Conservation (phyloP, 768 basidiomycete species). For the Lactifluus volemus region DNA sequence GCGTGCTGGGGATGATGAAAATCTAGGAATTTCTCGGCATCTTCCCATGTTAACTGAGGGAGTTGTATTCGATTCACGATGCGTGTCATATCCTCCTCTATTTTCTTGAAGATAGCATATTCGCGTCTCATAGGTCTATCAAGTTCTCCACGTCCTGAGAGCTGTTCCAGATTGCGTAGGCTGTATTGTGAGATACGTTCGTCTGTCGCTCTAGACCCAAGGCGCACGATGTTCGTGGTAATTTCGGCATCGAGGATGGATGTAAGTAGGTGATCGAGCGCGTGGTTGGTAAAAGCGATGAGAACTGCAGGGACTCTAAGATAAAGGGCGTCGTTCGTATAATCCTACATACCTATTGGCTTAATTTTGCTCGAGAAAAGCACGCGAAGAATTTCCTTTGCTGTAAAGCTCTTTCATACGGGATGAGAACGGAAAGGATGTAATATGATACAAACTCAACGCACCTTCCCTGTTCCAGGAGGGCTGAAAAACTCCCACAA, state of each 20-base stretch:
- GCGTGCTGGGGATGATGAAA: conserved; percentile 42
- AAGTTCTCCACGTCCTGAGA: conserved; percentile 35
- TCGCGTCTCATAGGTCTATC: conserved; percentile 28
- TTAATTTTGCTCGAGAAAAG: conserved; percentile 43
- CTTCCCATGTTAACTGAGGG: conserved; percentile 13
- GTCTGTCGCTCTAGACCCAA: conserved; percentile 57
- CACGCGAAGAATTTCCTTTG: conserved; percentile 59
- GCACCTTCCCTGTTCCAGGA: conserved; percentile 71
- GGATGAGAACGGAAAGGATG: not conserved
- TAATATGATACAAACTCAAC: not conserved
- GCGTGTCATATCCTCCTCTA: conserved; percentile 38
- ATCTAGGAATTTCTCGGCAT: conserved; percentile 36
- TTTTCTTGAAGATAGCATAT: conserved; percentile 33
- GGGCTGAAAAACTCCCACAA: conserved; percentile 34
- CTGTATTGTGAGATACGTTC: conserved; percentile 53
- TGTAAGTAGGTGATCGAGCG: conserved; percentile 62
- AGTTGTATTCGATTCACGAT: conserved; percentile 33
- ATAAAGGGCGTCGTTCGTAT: not conserved
- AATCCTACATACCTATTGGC: conserved; percentile 35
- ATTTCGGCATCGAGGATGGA: conserved; percentile 58
- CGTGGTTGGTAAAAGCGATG: conserved; percentile 71
- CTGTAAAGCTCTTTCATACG: conserved; percentile 47
- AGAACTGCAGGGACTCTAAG: conserved; percentile 25
- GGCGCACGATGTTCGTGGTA: conserved; percentile 53
- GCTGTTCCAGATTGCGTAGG: conserved; percentile 48